Percentiles rank a stretch among this genome's conserved stretches.
Evolutionary conservation across 1,139 yeast genomes (phyloP).

Genomic region (Geotrichum carabidarum): DNA sequence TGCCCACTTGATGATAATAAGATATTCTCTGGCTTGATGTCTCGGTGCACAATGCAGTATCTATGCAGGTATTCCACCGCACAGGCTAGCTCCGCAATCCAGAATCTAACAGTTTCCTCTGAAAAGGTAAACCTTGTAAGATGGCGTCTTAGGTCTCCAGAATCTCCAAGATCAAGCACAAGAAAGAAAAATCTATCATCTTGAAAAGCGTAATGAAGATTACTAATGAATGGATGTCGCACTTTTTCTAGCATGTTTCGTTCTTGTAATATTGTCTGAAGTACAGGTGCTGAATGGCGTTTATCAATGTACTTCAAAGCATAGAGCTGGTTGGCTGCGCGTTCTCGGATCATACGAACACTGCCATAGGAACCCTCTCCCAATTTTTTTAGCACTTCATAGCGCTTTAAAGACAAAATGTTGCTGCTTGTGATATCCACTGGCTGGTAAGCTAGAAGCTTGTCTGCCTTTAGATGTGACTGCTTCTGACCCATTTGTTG

Average conservation of each 20-base stretch:
- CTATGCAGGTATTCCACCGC: constrained; percentile 64
- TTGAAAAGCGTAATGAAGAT: constrained; percentile 75
- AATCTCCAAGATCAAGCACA: constrained; percentile 71
- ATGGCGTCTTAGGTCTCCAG: constrained; percentile 86
- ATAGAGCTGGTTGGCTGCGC: constrained; percentile 50
- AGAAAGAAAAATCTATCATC: constrained; percentile 67
- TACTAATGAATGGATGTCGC: constrained; percentile 75
- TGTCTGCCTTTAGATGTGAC: background rate
- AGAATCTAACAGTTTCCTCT: constrained; percentile 61
- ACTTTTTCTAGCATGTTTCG: constrained; percentile 55
- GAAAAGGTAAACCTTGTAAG: constrained; percentile 48
- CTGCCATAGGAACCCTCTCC: constrained; percentile 52
- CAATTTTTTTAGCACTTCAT: constrained; percentile 12
- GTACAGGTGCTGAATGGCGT: constrained; percentile 26
- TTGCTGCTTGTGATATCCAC: background rate
- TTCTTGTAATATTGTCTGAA: constrained; percentile 45
- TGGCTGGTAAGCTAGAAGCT: background rate
- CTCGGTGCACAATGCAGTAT: constrained; percentile 60
- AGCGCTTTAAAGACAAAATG: constrained; percentile 9
- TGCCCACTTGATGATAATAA: constrained; percentile 64
- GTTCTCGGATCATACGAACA: constrained; percentile 61
- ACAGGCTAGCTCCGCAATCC: constrained; percentile 62
- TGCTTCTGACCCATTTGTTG: constrained; percentile 10
- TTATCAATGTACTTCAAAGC: constrained; percentile 58
- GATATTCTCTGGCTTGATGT: constrained; percentile 66